phyloP scores from a whole-genome alignment of 768 basidiomycete genomes.

The Hortiboletus campestris region DNA sequence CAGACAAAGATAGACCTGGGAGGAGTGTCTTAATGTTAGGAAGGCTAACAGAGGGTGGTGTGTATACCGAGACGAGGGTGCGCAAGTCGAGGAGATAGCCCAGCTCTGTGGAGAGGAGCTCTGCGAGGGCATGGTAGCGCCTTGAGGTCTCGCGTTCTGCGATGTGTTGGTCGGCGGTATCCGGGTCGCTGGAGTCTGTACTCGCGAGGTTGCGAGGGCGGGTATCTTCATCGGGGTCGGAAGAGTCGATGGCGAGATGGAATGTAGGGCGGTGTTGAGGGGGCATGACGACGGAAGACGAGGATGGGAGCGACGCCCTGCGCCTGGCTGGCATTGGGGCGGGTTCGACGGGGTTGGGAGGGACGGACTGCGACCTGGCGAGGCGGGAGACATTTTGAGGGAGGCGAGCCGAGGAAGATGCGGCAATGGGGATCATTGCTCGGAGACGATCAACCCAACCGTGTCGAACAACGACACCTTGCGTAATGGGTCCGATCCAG shows the following conservation, averaged over 20 bases:
- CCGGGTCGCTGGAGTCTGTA: slow-evolving; percentile 2
- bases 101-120: slow-evolving; percentile 82
- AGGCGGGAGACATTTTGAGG: slow-evolving; percentile 1
- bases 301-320: slow-evolving; percentile 38
- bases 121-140: slow-evolving; percentile 74
- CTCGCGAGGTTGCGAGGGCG: not conserved
- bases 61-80: slow-evolving; percentile 69
- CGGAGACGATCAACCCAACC: not conserved
- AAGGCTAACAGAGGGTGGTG: not conserved
- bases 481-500: too few species aligned
- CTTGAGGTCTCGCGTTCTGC: slow-evolving; percentile 39
- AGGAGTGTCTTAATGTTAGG: not conserved
- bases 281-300: slow-evolving; percentile 23
- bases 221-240: slow-evolving; percentile 20
- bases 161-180: not conserved
- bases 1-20: slow-evolving; percentile 64
- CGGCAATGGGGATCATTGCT: not conserved
- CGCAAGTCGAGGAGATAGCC: slow-evolving; percentile 79
- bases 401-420: not conserved
- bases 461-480: not conserved
- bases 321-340: not conserved
- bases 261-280: slow-evolving; percentile 8
- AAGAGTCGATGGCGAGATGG: slow-evolving; percentile 14
- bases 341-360: not conserved
- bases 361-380: not conserved